phyloP scores from a whole-genome alignment of 2,329 filamentous ascomycete genomes.

The Diaporthe humulicola region DNA sequence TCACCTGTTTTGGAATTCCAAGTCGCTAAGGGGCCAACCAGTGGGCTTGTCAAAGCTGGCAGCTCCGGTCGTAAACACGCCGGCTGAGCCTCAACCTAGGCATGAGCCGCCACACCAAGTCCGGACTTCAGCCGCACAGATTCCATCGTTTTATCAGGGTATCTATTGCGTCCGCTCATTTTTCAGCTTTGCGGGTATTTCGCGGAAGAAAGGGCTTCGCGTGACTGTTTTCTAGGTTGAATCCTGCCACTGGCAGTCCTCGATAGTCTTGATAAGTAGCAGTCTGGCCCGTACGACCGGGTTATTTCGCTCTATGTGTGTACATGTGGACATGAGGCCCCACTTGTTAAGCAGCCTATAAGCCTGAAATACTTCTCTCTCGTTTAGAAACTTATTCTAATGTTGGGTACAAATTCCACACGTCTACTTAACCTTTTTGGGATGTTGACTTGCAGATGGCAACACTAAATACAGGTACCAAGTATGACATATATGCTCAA shows the following conservation, averaged over 20 bases:
- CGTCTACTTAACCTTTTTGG: background rate
- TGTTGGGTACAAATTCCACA: background rate
- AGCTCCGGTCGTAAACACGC: background rate
- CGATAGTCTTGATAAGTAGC: background rate
- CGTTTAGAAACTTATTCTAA: background rate
- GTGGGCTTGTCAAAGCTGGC: slow-evolving; percentile 3
- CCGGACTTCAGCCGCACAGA: slow-evolving; percentile 28
- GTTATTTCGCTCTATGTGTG: background rate
- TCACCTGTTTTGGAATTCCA: slow-evolving; percentile 1
- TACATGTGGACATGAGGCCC: background rate
- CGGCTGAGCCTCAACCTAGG: slow-evolving; percentile 16
- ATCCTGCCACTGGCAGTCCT: background rate
- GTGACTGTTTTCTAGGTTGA: background rate
- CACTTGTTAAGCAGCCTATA: background rate
- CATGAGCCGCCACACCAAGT: background rate
- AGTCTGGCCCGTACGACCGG: background rate
- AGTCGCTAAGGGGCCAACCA: slow-evolving; percentile 14
- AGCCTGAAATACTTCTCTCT: background rate
- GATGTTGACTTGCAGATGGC: background rate
- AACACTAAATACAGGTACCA: background rate
- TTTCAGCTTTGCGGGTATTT: slow-evolving; percentile 17
- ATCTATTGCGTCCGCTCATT: background rate
- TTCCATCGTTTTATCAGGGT: background rate
- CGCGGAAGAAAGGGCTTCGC: background rate
- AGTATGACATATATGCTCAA: background rate